Base-by-base conservation (phyloP, 306 rosid species). In the Vicia villosa region DNA sequence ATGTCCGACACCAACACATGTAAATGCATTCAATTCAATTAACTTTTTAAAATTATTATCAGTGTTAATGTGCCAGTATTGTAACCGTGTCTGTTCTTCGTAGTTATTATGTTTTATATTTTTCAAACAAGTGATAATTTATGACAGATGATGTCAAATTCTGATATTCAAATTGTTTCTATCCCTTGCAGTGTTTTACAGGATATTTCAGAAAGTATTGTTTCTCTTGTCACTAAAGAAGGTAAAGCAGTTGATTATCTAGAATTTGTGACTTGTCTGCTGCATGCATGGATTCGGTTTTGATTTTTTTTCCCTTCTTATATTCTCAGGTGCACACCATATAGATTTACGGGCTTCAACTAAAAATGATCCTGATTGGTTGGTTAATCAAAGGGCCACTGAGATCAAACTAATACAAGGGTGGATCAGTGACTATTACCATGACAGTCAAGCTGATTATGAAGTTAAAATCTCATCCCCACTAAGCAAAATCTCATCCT, bases 311-410 rank as follows among this genome's bases (percentile, higher is more conserved):
- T 51, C n/a, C n/a, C 57, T 56, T 6, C 37, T 41, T 24, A 19
- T 69, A 46, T 68, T 24, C 15, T 57, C 79, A 89, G 96, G 97
- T 61, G 95, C 95, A 0, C 96, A 87, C 80, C 96, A 87, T 80
- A 43, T 86, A 68, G 97, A 91, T 80, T 83, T 89, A 72, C 97
- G 95, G 7, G 83, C 88, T 69, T 77, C 97, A 2, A 84, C 85
- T 0, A 32, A 68, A n/a, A 75, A 80, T 21, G 97, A 89, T 83
- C 97, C 96, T 56, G 69, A 66, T 76, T 91, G 97, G 97, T 81
- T 91, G 76, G 64, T 75, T 13, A 85, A 91, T 72, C 95, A 77
- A 81, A 86, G 97, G 73, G 82, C 40, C 50, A 79, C 83, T 57
- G 95, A 89, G 80, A 72, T 84, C 70, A 83, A 78, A 79, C 68